Base-by-base conservation (phyloP, 768 basidiomycete genomes). In the Mrakia hoshinonis region DNA sequence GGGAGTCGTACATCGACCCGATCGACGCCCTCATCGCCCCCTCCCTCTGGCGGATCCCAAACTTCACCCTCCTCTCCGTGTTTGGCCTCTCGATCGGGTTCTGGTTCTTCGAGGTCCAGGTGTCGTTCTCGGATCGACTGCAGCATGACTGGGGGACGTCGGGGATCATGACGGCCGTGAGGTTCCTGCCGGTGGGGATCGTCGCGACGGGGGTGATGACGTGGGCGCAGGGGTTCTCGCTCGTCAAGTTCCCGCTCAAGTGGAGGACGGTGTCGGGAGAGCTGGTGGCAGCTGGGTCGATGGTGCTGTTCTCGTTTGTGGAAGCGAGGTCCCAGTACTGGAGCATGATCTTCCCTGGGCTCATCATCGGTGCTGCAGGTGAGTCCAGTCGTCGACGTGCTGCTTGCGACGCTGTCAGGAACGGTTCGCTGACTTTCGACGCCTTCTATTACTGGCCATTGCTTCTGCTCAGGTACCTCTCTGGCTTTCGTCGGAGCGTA, bases 1-100 rank as follows among this genome's bases (percentile, higher is more conserved):
- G 74, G 74, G 74, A 67, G n/a, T 36, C 36, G 34, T 29, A 51
- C 20, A 67, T 67, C 31, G 34, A 36, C 10, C 9, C 66, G 18
- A 31, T 15, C 15, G 66, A 67, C 66, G 68, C 68, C 24, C 54
- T 69, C 39, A 29, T 69, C 55, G 9, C 34, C 29, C 38, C 43
- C 1, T 43, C 54, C 1, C 58, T 39, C 26, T 69, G 68, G 68
- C n/a, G 34, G 20, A 47, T 69, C 47, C 15, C 13, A 4, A 69
- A 69, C 36, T 69, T 69, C 29, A 24, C 49, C 22, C 51, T 67
- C 31, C 66, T 67, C 51, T 20, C 47, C 55, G 55, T 69, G 6
- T 13, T 52, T 2, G n/a, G 47, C 18, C 34, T 67, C 51, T 39
- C 67, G 11, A 49, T 52, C 52, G 46, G 22, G 13, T 48, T 22